Evolutionary conservation across 768 basidiomycete species (phyloP), one percentile per base, ranked within the genome.

Genomic region (Panaeolus papilionaceus): DNA sequence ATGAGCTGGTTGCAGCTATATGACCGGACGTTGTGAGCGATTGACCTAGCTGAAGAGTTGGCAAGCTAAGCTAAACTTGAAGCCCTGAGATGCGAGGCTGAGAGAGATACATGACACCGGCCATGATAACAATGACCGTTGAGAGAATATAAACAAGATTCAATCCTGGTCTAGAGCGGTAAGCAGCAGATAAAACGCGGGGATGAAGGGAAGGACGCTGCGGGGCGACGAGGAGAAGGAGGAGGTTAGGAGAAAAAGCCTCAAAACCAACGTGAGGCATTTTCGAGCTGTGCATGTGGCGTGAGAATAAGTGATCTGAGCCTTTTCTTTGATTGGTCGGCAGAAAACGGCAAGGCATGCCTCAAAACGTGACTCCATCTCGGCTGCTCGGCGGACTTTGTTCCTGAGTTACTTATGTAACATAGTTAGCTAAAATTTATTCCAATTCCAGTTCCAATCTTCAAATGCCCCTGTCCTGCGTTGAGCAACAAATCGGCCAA

Each of bases 261-360:
- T 58, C 54, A 58, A 47, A 49, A 28, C 28, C 54, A 23, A 58
- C 54, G 54, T 58, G 54, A 58, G 54, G 54, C 54, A 58, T 58
- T 58, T 58, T 58, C 54, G 11, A 58, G 28, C 54, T 58, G 54
- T 58, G 54, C 16, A 11, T 58, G 54, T 58, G 54, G 54, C 54
- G 54, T 58, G 54, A 16, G 54, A 58, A 28, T 14, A 16, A 23
- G 11, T 37, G 1, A 58, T 58, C 8, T 58, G 54, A 58, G 54
- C 54, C 54, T 7, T 58, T 58, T 58, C 54, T 58, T 58, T 58
- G 54, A 58, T 58, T 58, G 54, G 54, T 16, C 20, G 54, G 54
- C 54, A 33, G 2, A 33, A 7, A 11, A 14, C 33, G 54, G 54
- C 54, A 58, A 58, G 11, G 37, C 54, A 58, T 28, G 8, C 7